Evolutionary conservation across 2,329 filamentous ascomycete species (phyloP), one percentile per base, ranked within the genome.

Genomic region (Colletotrichum lini): DNA sequence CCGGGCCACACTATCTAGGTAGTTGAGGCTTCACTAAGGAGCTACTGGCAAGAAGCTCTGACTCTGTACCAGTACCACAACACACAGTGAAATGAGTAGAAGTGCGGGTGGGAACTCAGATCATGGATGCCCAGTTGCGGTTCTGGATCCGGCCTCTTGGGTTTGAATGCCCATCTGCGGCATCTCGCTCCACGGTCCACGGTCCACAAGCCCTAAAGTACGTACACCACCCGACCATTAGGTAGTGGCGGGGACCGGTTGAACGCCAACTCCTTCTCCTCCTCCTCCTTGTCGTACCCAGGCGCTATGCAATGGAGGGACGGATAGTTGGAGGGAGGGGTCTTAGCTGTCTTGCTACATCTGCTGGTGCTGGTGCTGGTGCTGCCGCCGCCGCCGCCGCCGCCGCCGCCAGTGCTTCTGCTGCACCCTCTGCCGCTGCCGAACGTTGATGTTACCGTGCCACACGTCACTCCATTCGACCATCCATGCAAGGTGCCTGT

Each of bases 351-450:
- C 38, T 26, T 13, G 21, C 44, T 47, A 26, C 60, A 45, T 59
- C 8, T 47, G 57, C 2, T 6, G 42, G 52, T 40, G 18, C 18
- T 5, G 12, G 26, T 40, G n/a, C 3, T 49, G 57, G 5, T 38
- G 26, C 3, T 59, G 50, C 16, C 26, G 26, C 26, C 26, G 26
- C 26, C 26, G 26, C 26, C 26, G 26, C 26, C 26, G 26, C 4
- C 4, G 30, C 40, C n/a, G 44, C 63, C 59, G 49, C 65, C 45
- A 54, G 60, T 69, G 69, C 53, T 45, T 64, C 61, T 56, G 59
- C 40, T 59, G 53, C 69, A 49, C 38, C 65, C 65, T 47, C 59
- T 47, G 58, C 67, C 57, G 61, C 65, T 45, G 61, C 53, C 69
- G 52, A 59, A 58, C 45, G 21, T 38, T 44, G 30, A 50, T 52